These are phyloP conservation scores for Sporothrix pallida DNA, from an alignment of 2,329 filamentous ascomycete species.

Conservation along the genomic window DNA sequence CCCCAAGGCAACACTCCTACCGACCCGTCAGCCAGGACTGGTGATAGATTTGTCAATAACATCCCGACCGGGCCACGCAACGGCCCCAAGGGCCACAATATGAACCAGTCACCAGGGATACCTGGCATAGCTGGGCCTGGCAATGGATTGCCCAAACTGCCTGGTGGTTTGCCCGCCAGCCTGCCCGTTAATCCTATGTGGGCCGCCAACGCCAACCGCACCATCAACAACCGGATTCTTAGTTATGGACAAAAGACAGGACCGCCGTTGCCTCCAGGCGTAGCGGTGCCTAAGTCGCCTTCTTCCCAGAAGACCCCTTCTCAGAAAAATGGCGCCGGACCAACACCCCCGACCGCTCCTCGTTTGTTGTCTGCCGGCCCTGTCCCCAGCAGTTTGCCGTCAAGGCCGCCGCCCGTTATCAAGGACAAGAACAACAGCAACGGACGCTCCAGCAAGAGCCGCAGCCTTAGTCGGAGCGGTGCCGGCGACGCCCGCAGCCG, in stretches of 20 bases:
- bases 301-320: no score
- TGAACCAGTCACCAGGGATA: neutral
- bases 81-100: neutral
- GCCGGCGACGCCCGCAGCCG: no score
- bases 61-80: slow-evolving; percentile 20
- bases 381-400: slow-evolving; percentile 28
- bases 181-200: slow-evolving; percentile 29
- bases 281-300: neutral
- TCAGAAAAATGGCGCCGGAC: neutral
- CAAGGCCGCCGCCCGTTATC: slow-evolving; percentile 30
- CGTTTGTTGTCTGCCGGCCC: neutral
- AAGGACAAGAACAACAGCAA: slow-evolving; percentile 21
- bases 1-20: neutral
- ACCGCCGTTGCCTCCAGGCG: no score
- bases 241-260: slow-evolving; percentile 19
- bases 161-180: slow-evolving; percentile 23
- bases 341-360: neutral
- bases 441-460: neutral
- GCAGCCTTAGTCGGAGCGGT: neutral
- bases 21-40: neutral
- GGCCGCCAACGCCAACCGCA: slow-evolving; percentile 20
- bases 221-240: slow-evolving; percentile 24
- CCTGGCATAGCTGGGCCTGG: neutral
- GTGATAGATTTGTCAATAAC: neutral
- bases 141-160: neutral